Percentiles rank a stretch among this genome's conserved stretches.
These are phyloP conservation scores for Kazachstania bromeliacearum DNA, from an alignment of 805 yeast genomes.

Conservation along the genomic window DNA sequence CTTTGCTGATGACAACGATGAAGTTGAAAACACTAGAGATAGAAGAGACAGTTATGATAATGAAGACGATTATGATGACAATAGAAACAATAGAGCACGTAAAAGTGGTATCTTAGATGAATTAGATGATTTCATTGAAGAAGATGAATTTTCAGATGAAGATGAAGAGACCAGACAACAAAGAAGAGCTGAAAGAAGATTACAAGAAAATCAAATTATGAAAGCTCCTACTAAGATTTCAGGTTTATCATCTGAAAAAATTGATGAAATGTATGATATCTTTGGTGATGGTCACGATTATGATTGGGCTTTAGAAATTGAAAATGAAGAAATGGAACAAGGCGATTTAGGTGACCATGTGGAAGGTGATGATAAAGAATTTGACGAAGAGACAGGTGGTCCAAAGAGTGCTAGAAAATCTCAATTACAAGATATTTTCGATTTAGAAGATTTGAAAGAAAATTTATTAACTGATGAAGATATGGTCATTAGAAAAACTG, in stretches of 20 bases:
- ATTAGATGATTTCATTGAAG: constrained; percentile 94
- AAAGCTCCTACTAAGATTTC: constrained; percentile 49
- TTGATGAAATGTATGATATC: constrained; percentile 87
- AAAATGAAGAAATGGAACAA: constrained; percentile 37
- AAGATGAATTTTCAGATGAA: constrained; percentile 90
- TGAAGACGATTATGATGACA: constrained; percentile 17
- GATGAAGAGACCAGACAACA: constrained; percentile 41
- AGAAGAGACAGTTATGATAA: constrained; percentile 17
- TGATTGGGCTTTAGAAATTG: constrained; percentile 90
- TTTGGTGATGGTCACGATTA: constrained; percentile 97
- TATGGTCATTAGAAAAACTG: constrained; percentile 75
- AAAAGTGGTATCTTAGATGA: constrained; percentile 53
- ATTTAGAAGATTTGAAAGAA: constrained; percentile 84
- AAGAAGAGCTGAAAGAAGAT: constrained; percentile 27
- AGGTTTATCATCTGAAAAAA: constrained; percentile 73
- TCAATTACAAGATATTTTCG: constrained; percentile 78
- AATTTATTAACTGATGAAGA: constrained; percentile 89
- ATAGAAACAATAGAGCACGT: constrained; percentile 19
- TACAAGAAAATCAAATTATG: constrained; percentile 35
- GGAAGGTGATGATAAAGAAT: constrained; percentile 19
- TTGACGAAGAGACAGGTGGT: constrained; percentile 30
- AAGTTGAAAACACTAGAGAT: constrained; percentile 12
- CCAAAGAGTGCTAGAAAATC: constrained; percentile 25
- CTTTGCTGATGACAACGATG: constrained; percentile 35
- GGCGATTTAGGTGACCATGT: constrained; percentile 27